Percentiles rank a stretch among this genome's conserved stretches.
Evolutionary conservation across 192 early-diverging fungal genomes (phyloP).

Genomic region (Powellomyces hirtus): DNA sequence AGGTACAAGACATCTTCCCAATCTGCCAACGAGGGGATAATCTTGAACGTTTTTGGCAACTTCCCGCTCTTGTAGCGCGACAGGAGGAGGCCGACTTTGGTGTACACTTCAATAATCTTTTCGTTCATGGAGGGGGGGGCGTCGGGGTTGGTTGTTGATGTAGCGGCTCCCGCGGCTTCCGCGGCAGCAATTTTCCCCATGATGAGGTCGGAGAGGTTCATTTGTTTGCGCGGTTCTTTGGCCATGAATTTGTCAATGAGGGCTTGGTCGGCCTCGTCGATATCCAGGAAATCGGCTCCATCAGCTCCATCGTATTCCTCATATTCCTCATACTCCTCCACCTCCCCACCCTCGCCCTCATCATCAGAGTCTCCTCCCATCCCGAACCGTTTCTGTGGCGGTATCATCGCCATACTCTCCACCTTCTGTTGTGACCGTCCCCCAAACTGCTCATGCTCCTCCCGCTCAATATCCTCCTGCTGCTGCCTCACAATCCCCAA

Average conservation of each 20-base stretch:
- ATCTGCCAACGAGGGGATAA: constrained; percentile 90
- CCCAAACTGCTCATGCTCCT: constrained; percentile 1
- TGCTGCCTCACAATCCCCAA: constrained; percentile 84
- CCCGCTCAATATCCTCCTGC: constrained; percentile 77
- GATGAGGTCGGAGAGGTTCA: constrained; percentile 93
- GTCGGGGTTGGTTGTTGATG: constrained; percentile 36
- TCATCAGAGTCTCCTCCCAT: constrained; percentile 28
- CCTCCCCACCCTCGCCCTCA: constrained; percentile 64
- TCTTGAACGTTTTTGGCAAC: constrained; percentile 98
- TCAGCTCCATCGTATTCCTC: constrained; percentile 61
- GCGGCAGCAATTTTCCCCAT: constrained; percentile 91
- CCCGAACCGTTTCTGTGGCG: not conserved
- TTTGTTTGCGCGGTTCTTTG: constrained; percentile 73
- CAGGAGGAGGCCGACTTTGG: constrained; percentile 86
- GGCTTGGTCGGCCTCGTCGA: constrained; percentile 75
- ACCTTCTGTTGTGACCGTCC: not conserved
- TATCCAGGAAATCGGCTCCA: constrained; percentile 40
- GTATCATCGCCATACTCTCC: too few relatives aligned
- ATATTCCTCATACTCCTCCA: constrained; percentile 63
- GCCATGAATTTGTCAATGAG: constrained; percentile 92
- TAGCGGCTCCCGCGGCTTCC: constrained; percentile 26
- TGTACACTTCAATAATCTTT: constrained; percentile 93
- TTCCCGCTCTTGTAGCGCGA: constrained; percentile 91
- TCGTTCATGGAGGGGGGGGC: constrained; percentile 61
- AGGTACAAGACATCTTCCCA: constrained; percentile 97